Percentiles rank a stretch among this genome's conserved stretches.
Evolutionary conservation across 2,329 filamentous ascomycete species (phyloP).

Genomic region (Scedosporium minutisporum): DNA sequence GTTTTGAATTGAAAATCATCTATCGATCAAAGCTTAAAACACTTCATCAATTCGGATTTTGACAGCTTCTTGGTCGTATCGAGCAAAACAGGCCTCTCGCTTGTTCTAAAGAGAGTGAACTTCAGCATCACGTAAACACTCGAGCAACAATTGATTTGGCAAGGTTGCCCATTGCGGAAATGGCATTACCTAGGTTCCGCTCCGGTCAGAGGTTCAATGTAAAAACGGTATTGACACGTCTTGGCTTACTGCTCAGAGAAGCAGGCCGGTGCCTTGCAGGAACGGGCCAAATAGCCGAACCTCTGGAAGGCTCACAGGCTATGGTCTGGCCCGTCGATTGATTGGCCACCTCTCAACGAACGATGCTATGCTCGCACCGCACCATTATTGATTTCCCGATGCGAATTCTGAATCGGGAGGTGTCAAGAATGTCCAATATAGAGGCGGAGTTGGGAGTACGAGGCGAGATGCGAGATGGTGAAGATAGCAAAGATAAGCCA

Average conservation of each 20-base stretch:
- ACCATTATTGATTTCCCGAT: neutral
- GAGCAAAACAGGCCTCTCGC: neutral
- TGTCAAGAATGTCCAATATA: neutral
- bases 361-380: neutral
- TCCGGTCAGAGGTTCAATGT: neutral
- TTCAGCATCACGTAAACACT: no score
- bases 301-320: neutral
- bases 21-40: neutral
- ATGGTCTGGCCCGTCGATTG: neutral
- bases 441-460: neutral
- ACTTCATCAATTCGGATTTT: neutral
- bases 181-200: neutral
- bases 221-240: conserved; percentile 1
- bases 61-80: neutral
- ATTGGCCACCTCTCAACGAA: neutral
- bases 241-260: neutral
- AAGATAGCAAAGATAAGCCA: neutral
- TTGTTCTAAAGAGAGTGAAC: neutral
- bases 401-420: neutral
- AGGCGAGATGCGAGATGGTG: neutral
- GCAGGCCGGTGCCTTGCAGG: neutral
- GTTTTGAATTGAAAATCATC: neutral
- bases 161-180: neutral
- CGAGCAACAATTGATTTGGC: no score
- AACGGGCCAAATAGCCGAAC: neutral